Evolutionary conservation across 2,329 filamentous ascomycete genomes (phyloP).

Genomic region (Penicillium sp.): DNA sequence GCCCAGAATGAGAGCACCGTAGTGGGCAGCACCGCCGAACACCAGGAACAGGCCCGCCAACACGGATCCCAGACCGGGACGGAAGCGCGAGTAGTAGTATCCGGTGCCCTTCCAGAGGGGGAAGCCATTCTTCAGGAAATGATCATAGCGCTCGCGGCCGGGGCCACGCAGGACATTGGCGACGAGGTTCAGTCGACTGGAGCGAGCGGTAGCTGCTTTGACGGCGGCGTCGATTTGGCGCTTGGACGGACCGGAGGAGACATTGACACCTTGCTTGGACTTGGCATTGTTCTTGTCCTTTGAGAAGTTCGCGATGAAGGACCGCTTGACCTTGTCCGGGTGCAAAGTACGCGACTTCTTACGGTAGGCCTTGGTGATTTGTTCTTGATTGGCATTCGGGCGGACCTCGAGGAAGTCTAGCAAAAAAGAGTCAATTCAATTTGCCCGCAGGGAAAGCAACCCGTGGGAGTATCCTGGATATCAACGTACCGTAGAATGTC

Average conservation of each 20-base stretch:
- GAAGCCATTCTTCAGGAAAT: constrained; percentile 91
- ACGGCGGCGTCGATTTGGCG: constrained; percentile 73
- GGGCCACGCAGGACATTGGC: constrained; percentile 80
- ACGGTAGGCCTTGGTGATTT: constrained; percentile 91
- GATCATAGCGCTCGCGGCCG: constrained; percentile 83
- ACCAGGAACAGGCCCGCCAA: constrained; percentile 77
- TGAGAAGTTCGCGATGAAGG: constrained; percentile 69
- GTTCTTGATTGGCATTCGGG: constrained; percentile 72
- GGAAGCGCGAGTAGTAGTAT: constrained; percentile 95
- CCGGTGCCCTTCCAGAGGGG: constrained; percentile 95
- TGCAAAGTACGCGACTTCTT: constrained; percentile 80
- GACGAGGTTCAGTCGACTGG: constrained; percentile 80
- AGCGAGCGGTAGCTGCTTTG: constrained; percentile 78
- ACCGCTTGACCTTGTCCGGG: constrained; percentile 91
- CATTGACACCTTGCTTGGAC: constrained; percentile 60
- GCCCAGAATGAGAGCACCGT: constrained; percentile 76
- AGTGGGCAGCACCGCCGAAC: constrained; percentile 82
- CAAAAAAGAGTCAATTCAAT: background rate
- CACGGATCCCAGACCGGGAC: constrained; percentile 84
- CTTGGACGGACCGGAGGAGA: constrained; percentile 69
- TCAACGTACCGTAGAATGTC: constrained; percentile 75
- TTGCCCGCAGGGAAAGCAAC: background rate
- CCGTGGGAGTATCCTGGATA: background rate
- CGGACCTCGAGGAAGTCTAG: constrained; percentile 76
- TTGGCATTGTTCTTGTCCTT: constrained; percentile 52